Percentiles rank a stretch among this genome's conserved stretches.
These are phyloP conservation scores for Begonia loranthoides DNA, from an alignment of 306 rosid genomes.

Conservation along the genomic window DNA sequence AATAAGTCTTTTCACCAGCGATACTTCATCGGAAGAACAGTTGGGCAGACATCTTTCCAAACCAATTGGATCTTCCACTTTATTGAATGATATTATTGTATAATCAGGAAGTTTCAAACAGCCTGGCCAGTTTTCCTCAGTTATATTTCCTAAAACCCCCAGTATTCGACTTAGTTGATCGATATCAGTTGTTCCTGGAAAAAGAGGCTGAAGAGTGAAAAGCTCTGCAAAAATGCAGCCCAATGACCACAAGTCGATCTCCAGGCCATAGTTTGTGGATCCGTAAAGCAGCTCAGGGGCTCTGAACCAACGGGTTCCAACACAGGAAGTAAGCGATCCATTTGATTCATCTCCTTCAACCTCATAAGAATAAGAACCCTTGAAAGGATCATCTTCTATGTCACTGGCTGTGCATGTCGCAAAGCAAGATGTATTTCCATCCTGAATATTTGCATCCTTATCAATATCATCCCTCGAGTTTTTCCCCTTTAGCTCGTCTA, in stretches of 20 bases:
- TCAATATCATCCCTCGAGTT: slow-evolving; percentile 27
- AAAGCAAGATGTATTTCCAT: slow-evolving; percentile 66
- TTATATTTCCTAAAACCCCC: slow-evolving; percentile 51
- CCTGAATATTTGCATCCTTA: slow-evolving; percentile 38
- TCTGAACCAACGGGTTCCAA: slow-evolving; percentile 76
- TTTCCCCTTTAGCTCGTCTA: slow-evolving; percentile 62
- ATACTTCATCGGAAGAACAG: slow-evolving; percentile 31
- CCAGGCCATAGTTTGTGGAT: slow-evolving; percentile 55
- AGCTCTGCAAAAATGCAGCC: slow-evolving; percentile 79
- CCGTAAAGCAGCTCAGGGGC: slow-evolving; percentile 88
- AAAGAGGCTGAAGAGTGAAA: slow-evolving; percentile 51
- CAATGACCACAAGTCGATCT: slow-evolving; percentile 85
- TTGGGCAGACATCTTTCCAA: slow-evolving; percentile 42
- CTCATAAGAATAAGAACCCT: slow-evolving; percentile 39
- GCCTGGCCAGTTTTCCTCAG: slow-evolving; percentile 64
- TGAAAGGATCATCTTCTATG: slow-evolving; percentile 52
- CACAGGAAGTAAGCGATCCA: slow-evolving; percentile 65
- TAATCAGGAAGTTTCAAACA: slow-evolving; percentile 67
- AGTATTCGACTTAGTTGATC: slow-evolving; percentile 74
- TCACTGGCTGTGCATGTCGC: slow-evolving; percentile 84
- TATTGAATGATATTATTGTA: slow-evolving; percentile 35
- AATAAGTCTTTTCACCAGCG: slow-evolving; percentile 37
- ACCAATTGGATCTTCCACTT: slow-evolving; percentile 50
- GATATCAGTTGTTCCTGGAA: slow-evolving; percentile 70
- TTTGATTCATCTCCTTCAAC: slow-evolving; percentile 39